Conservation (phyloP, 495 filamentous ascomycete species). For the Xylaria venustula region DNA sequence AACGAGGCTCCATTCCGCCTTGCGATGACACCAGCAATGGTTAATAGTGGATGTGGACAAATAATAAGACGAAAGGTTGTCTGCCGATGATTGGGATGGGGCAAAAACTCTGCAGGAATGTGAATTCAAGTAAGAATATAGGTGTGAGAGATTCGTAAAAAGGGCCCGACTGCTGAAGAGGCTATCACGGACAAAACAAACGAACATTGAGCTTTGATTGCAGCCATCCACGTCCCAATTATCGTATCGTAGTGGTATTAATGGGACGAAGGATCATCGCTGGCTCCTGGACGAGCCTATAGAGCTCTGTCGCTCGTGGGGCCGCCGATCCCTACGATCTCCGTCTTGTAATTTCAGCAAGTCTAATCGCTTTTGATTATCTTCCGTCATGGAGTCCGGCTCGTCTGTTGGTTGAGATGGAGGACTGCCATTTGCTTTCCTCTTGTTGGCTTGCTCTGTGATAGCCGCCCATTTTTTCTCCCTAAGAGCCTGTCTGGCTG, state of each 20-base stretch:
- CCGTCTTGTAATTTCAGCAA: conserved; percentile 78
- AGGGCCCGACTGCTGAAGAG: conserved; percentile 21
- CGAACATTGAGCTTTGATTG: conserved; percentile 7
- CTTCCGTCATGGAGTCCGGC: conserved; percentile 71
- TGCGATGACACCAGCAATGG: not conserved
- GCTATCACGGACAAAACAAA: conserved; percentile 18
- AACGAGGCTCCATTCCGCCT: not conserved
- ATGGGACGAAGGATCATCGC: conserved; percentile 32
- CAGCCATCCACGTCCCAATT: conserved; percentile 2
- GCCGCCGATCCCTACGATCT: conserved; percentile 44
- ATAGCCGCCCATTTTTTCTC: conserved; percentile 85
- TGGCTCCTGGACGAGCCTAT: conserved; percentile 49
- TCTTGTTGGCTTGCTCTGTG: conserved; percentile 70
- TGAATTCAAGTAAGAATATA: conserved; percentile 28
- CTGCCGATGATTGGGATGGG: conserved; percentile 14
- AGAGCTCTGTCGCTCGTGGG: conserved; percentile 52
- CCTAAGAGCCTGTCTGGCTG: conserved; percentile 71
- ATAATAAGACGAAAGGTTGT: not conserved
- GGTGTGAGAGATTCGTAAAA: conserved; percentile 25
- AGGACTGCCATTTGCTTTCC: conserved; percentile 36
- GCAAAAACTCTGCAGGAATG: conserved; percentile 21
- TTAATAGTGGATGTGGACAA: conserved; percentile 3
- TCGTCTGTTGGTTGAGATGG: conserved; percentile 56
- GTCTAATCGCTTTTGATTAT: conserved; percentile 80
- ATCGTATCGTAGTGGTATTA: not conserved